Evolutionary conservation across 192 early-diverging fungal genomes (phyloP).

Genomic region (Coemansia sp.): DNA sequence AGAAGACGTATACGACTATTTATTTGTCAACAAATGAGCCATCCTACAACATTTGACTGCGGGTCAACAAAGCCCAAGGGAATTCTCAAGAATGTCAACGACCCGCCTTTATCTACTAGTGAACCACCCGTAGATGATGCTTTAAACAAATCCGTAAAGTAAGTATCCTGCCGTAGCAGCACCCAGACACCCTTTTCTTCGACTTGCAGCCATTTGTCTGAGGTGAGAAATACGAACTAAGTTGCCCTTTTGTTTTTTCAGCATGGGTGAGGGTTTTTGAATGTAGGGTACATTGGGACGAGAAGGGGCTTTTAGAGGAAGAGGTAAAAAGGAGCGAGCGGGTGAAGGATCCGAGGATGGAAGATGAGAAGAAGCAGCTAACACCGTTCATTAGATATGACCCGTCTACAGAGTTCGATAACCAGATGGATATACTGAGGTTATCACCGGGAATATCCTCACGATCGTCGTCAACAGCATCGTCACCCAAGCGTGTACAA

Average conservation of each 20-base stretch:
- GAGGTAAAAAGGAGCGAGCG: slow-evolving; percentile 61
- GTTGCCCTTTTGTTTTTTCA: too few species aligned
- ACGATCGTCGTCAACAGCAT: slow-evolving; percentile 52
- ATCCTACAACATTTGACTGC: slow-evolving; percentile 9
- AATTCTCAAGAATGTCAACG: slow-evolving; percentile 42
- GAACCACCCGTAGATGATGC: not conserved
- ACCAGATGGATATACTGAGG: slow-evolving; percentile 45
- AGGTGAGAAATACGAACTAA: too few species aligned
- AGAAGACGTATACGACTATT: not conserved
- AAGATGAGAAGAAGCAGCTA: slow-evolving; percentile 87
- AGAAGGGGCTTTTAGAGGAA: slow-evolving; percentile 86
- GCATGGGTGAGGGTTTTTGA: not conserved
- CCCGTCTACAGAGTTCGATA: slow-evolving; percentile 69
- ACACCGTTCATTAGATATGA: slow-evolving; percentile 95
- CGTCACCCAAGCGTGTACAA: slow-evolving; percentile 56
- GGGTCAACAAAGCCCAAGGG: slow-evolving; percentile 41
- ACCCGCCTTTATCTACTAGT: not conserved
- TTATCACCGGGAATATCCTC: slow-evolving; percentile 35
- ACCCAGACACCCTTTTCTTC: not conserved
- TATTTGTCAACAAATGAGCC: slow-evolving; percentile 9
- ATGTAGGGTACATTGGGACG: slow-evolving; percentile 86
- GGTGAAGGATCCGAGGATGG: slow-evolving; percentile 86
- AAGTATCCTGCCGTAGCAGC: slow-evolving; percentile 12
- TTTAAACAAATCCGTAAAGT: slow-evolving; percentile 33
- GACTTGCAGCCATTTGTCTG: not conserved